Conservation (phyloP, 768 basidiomycete species). For the Kwoniella pini region DNA sequence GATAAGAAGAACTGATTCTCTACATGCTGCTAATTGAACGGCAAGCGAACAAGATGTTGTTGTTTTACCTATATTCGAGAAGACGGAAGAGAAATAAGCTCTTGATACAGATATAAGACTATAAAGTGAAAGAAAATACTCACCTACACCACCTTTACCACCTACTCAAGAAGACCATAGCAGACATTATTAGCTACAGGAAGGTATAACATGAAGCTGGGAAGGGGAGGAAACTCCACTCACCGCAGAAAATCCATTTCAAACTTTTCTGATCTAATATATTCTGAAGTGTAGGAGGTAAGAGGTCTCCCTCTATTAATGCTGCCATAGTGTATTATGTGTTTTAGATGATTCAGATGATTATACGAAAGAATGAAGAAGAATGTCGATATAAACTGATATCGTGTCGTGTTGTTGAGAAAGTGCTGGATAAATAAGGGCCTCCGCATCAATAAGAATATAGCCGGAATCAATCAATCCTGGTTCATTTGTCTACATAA, state of each 20-base stretch:
- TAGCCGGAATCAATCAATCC: too few species aligned
- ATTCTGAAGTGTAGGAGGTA: slow-evolving; percentile 88
- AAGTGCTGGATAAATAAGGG: not conserved
- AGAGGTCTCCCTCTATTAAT: slow-evolving; percentile 59
- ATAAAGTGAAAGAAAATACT: too few species aligned
- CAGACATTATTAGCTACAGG: not conserved
- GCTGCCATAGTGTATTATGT: slow-evolving; percentile 22
- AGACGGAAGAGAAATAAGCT: too few species aligned
- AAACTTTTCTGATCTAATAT: slow-evolving; percentile 84
- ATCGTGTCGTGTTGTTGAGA: too few species aligned
- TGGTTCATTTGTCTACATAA: too few species aligned
- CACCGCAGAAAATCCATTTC: slow-evolving; percentile 99
- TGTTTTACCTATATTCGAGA: slow-evolving; percentile 88
- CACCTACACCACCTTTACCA: slow-evolving; percentile 98
- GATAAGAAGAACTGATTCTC: slow-evolving; percentile 96
- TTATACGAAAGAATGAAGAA: too few species aligned
- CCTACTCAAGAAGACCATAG: slow-evolving; percentile 59
- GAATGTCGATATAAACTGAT: too few species aligned
- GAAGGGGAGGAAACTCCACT: too few species aligned
- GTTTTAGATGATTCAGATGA: too few species aligned
- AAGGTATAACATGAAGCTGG: not conserved
- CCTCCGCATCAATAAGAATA: not conserved
- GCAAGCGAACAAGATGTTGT: slow-evolving; percentile 97
- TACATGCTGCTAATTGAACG: slow-evolving; percentile 85
- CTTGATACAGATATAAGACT: too few species aligned